Base-by-base conservation (phyloP, 805 yeast species). In the Candida bentonensis region DNA sequence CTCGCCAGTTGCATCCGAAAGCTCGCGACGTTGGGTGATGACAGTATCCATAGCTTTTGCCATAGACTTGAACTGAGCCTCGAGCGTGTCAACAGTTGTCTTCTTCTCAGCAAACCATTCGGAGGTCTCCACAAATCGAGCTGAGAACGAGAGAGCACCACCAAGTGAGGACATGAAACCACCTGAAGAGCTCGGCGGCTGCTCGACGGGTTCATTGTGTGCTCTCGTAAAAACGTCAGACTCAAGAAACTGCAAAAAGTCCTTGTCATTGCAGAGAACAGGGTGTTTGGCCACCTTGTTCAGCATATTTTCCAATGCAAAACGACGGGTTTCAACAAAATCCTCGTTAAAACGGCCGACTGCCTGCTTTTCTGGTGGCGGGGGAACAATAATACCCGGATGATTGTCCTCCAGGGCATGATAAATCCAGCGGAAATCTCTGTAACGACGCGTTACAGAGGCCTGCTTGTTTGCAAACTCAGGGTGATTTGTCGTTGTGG, bases 331-430 rank as follows among this genome's bases (percentile, higher is more conserved):
- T 60, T 92, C 96, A 43, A 92, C 78, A 53, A 92, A 88, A 53
- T 80, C 87, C 52, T 85, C 85, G 53, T 86, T 86, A 62, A 92
- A 87, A 49, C 96, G 72, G 3, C 97, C 96, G 45, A 88, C 80
- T 4, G 82, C 82, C 49, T 94, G 95, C 60, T 92, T 94, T 47
- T 84, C 94, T 0, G 96, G 88, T 3, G 97, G 96, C 1, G 97
- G 95, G 1, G 98, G 97, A 21, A 92, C 78, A 28, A 92, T 79
- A 47, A 72, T 70, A 0, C 98, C 98, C 27, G 95, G 94, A 57
- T 92, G 87, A 53, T 81, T 84, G 54, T 76, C 74, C 55, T 82
- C 83, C 22, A 92, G 66, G 53, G 88, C 95, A 51, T 84, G 85
- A 60, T 87, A 89, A 11, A 92, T 68, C 97, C 97, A 89, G 48